These are phyloP conservation scores for Sugiyamaella lignohabitans DNA, from an alignment of 805 yeast genomes.

Conservation along the genomic window DNA sequence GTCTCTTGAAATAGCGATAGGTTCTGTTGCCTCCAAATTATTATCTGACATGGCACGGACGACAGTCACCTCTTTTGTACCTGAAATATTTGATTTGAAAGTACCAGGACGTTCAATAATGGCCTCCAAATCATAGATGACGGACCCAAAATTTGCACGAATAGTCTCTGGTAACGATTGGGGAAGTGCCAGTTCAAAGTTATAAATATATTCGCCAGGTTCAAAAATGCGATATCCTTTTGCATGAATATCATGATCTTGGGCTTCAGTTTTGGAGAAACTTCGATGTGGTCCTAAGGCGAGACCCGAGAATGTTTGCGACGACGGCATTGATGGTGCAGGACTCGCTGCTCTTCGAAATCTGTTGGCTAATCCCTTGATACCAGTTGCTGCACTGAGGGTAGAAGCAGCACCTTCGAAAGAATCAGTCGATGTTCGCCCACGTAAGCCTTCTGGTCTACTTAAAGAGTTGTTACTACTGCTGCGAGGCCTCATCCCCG, in stretches of 20 bases:
- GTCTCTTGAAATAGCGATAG: conserved; percentile 79
- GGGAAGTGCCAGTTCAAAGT: conserved; percentile 84
- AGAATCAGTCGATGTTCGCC: conserved; percentile 11
- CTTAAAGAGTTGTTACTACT: background rate
- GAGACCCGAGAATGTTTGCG: conserved; percentile 13
- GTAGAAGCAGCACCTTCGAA: background rate
- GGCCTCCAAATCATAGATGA: conserved; percentile 63
- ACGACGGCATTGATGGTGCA: conserved; percentile 10
- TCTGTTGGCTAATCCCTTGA: conserved; percentile 19
- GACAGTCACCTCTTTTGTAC: conserved; percentile 55
- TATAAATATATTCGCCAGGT: conserved; percentile 89
- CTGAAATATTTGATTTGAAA: conserved; percentile 69
- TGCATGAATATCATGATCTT: conserved; percentile 18
- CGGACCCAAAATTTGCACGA: conserved; percentile 73
- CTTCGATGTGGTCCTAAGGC: conserved; percentile 25
- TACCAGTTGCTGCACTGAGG: conserved; percentile 2
- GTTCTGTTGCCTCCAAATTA: conserved; percentile 84
- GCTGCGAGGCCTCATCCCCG: background rate
- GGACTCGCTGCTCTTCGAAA: conserved; percentile 25
- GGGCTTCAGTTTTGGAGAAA: conserved; percentile 23
- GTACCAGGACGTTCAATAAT: conserved; percentile 72
- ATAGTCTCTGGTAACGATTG: conserved; percentile 77
- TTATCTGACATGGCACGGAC: conserved; percentile 72
- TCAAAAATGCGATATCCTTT: conserved; percentile 47
- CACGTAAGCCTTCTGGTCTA: conserved; percentile 4